A percentile compares a stretch with the other conserved stretches of the same genome.
These are phyloP conservation scores for Nicotiana otophora DNA, from an alignment of 257 asterid species.

Conservation along the genomic window DNA sequence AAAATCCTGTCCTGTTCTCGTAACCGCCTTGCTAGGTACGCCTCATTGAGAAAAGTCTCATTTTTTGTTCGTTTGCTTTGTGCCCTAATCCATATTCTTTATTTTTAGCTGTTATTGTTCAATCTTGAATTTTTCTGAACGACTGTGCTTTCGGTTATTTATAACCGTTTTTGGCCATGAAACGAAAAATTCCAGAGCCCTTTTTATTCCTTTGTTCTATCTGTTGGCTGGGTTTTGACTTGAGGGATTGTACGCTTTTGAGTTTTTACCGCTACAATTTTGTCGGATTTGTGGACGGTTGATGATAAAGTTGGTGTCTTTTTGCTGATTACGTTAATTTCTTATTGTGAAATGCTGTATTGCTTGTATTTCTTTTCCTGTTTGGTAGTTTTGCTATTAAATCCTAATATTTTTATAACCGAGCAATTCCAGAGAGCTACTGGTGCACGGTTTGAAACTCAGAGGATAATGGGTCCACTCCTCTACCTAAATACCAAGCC, in stretches of 20 bases:
- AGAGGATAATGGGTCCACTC: too few relatives aligned
- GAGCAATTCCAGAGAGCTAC: too few relatives aligned
- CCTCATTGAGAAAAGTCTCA: background rate
- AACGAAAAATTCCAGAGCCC: background rate
- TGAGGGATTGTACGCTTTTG: background rate
- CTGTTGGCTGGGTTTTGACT: background rate
- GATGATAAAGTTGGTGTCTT: background rate
- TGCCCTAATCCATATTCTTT: background rate
- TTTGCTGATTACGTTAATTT: background rate
- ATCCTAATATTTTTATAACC: background rate
- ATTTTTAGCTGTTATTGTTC: background rate
- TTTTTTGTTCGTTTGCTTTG: background rate
- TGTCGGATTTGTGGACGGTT: background rate
- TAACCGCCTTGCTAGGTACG: background rate
- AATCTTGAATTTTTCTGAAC: background rate
- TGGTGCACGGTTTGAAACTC: too few relatives aligned
- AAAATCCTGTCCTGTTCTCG: background rate
- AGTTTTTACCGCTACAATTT: background rate
- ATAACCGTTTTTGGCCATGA: background rate
- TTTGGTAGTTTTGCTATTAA: background rate
- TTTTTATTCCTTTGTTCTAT: background rate
- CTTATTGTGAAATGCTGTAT: background rate
- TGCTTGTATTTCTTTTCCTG: background rate
- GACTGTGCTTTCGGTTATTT: background rate
- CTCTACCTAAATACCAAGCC: too few relatives aligned